phyloP scores from a whole-genome alignment of 2,329 filamentous ascomycete species.

The Xenoacremonium recifei region DNA sequence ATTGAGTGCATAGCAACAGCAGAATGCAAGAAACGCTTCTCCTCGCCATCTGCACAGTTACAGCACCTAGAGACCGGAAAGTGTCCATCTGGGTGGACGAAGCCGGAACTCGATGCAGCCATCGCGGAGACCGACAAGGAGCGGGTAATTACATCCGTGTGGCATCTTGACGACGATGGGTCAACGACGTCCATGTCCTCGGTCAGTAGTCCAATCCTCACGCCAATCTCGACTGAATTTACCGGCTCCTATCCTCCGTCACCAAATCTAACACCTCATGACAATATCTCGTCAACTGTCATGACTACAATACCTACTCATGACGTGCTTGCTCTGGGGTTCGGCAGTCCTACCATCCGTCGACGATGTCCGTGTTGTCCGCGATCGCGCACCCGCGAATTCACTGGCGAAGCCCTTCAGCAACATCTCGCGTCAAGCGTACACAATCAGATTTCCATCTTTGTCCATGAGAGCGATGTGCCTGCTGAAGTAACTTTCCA shows the following conservation, averaged over 20 bases:
- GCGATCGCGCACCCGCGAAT: background rate
- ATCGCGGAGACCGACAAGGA: background rate
- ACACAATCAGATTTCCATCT: background rate
- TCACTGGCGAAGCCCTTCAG: background rate
- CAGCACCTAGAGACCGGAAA: background rate
- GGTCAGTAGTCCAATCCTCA: background rate
- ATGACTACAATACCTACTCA: background rate
- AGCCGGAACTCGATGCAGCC: background rate
- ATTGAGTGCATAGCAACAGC: background rate
- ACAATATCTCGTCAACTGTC: background rate
- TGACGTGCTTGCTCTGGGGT: background rate
- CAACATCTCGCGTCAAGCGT: background rate
- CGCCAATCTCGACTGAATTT: background rate
- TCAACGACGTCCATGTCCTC: background rate
- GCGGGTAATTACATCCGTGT: background rate
- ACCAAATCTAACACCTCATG: background rate
- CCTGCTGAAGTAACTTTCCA: background rate
- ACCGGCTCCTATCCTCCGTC: background rate
- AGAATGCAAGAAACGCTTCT: background rate
- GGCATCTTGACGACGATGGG: background rate
- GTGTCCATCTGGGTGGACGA: background rate
- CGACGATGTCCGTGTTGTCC: background rate
- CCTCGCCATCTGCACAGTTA: background rate
- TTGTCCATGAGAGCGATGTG: background rate
- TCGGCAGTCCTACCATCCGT: background rate